These are phyloP conservation scores for Striga hermonthica DNA, from an alignment of 305 asterid species.

Conservation along the genomic window DNA sequence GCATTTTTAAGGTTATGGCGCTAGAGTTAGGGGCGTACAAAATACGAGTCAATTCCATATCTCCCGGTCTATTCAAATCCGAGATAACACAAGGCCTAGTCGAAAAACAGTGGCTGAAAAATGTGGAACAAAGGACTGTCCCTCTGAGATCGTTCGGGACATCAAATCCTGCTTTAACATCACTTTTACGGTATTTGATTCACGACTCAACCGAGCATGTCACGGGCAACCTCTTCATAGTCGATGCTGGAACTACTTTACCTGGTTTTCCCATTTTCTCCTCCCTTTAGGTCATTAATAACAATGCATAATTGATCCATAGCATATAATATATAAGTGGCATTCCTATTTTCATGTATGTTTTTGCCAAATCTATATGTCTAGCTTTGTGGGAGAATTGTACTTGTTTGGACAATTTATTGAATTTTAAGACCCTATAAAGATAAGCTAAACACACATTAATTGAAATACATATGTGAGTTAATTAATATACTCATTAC, in stretches of 20 bases:
- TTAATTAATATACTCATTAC: too few relatives aligned
- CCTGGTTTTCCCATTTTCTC: constrained; percentile 35
- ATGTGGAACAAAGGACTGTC: constrained; percentile 32
- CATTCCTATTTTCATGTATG: too few relatives aligned
- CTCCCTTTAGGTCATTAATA: constrained; percentile 35
- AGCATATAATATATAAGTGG: too few relatives aligned
- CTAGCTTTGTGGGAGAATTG: too few relatives aligned
- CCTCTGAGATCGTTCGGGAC: constrained; percentile 45
- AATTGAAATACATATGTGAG: too few relatives aligned
- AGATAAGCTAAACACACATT: too few relatives aligned
- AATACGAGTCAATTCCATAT: constrained; percentile 46
- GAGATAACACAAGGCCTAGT: constrained; percentile 46
- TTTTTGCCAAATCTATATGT: too few relatives aligned
- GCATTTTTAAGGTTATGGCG: constrained; percentile 45
- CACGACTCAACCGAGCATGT: constrained; percentile 30
- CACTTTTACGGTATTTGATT: constrained; percentile 29
- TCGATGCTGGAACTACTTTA: constrained; percentile 30
- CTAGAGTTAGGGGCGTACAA: constrained; percentile 38
- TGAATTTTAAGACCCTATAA: too few relatives aligned
- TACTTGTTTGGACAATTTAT: too few relatives aligned
- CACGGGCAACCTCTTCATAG: constrained; percentile 34
- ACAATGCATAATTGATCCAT: too few relatives aligned
- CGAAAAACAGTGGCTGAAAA: constrained; percentile 44
- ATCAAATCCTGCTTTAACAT: constrained; percentile 40
- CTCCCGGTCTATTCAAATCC: constrained; percentile 49